Evolutionary conservation across 2,329 filamentous ascomycete genomes (phyloP).

Genomic region (Nigrospora oryzae): DNA sequence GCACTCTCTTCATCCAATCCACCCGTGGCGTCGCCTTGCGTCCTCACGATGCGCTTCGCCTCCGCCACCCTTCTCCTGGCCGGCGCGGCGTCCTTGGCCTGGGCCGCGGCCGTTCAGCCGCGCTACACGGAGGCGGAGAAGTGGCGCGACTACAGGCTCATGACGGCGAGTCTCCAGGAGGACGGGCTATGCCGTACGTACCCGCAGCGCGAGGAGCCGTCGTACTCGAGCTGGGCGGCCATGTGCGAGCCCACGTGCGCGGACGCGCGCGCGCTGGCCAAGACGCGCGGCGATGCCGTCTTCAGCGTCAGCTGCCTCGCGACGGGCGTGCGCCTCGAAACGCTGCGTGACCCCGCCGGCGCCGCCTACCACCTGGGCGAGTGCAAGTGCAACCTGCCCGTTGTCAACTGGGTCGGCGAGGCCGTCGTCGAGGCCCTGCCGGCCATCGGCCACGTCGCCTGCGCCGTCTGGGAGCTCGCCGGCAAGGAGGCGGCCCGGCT

Average conservation of each 20-base stretch:
- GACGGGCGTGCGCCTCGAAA: neutral
- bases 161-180: neutral
- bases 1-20: too few species aligned
- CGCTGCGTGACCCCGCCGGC: neutral
- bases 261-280: neutral
- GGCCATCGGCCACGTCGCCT: neutral
- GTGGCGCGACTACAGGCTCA: neutral
- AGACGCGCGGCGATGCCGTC: neutral
- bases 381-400: conserved; percentile 2
- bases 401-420: neutral
- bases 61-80: neutral
- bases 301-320: neutral
- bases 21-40: too few species aligned
- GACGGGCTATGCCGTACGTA: conserved; percentile 1
- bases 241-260: conserved; percentile 2
- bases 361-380: neutral
- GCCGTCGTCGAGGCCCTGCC: conserved; percentile 1
- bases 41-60: neutral
- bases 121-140: neutral
- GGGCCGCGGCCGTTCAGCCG: neutral
- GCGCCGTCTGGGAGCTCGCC: conserved; percentile 1
- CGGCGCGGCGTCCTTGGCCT: neutral
- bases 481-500: conserved; percentile 1
- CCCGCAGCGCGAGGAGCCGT: neutral
- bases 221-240: neutral